Conservation (phyloP, 2,329 filamentous ascomycete genomes). For the Botryotinia narcissicola region DNA sequence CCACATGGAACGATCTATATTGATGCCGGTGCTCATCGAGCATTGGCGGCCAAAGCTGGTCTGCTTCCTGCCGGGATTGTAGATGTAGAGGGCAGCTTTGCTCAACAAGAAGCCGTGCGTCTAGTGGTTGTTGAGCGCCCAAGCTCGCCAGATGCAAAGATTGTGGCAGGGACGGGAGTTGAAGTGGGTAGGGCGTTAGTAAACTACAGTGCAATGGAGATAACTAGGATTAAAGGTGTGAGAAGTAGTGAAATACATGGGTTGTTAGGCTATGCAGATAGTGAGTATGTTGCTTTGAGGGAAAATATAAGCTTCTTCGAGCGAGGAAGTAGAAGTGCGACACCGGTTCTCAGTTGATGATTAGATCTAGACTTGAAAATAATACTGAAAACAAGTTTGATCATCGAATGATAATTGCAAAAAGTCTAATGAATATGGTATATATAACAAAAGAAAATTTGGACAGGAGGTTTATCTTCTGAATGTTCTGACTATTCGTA, state of each 20-base stretch:
- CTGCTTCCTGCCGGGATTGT: slow-evolving; percentile 89
- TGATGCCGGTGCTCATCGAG: slow-evolving; percentile 81
- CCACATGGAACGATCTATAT: slow-evolving; percentile 92
- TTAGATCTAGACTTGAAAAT: background rate
- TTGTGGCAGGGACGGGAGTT: slow-evolving; percentile 51
- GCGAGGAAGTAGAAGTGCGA: slow-evolving; percentile 35
- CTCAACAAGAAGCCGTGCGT: slow-evolving; percentile 88
- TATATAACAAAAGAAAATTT: background rate
- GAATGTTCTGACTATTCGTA: too few relatives aligned
- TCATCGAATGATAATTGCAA: background rate
- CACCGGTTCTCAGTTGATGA: background rate
- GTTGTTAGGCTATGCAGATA: slow-evolving; percentile 86
- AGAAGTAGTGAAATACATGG: slow-evolving; percentile 78
- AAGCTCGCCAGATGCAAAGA: slow-evolving; percentile 42
- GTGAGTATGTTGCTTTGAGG: slow-evolving; percentile 85
- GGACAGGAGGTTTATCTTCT: too few relatives aligned
- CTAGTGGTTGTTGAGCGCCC: slow-evolving; percentile 72
- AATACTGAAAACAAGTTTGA: background rate
- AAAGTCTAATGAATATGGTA: background rate
- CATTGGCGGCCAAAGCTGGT: slow-evolving; percentile 78
- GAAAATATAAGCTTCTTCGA: slow-evolving; percentile 75
- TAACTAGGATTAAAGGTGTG: slow-evolving; percentile 77
- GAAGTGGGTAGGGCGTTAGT: slow-evolving; percentile 89
- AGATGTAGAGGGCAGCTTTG: slow-evolving; percentile 83
- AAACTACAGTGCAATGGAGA: slow-evolving; percentile 87